These are phyloP conservation scores for Suillus ampliporus DNA, from an alignment of 768 basidiomycete genomes.

Conservation along the genomic window DNA sequence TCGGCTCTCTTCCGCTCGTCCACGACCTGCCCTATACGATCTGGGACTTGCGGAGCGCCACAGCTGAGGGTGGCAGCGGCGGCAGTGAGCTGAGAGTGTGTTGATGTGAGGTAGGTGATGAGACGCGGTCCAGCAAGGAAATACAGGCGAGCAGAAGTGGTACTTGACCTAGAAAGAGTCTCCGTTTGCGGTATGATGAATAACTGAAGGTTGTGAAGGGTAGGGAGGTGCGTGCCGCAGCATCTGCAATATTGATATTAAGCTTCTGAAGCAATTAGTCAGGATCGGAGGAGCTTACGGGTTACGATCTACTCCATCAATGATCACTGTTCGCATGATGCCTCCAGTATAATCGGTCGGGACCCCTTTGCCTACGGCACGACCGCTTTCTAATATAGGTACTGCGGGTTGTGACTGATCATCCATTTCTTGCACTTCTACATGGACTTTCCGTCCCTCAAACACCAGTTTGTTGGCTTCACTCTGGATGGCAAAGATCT, in stretches of 20 bases:
- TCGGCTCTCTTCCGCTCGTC: conserved; percentile 70
- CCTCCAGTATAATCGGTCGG: conserved; percentile 79
- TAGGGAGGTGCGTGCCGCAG: conserved; percentile 85
- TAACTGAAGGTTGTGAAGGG: conserved; percentile 72
- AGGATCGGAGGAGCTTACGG: conserved; percentile 53
- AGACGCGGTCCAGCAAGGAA: conserved; percentile 86
- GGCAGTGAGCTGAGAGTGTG: conserved; percentile 59
- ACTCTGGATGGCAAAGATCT: conserved; percentile 64
- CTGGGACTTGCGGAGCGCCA: conserved; percentile 67
- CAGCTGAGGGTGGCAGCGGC: conserved; percentile 71
- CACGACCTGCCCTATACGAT: conserved; percentile 68
- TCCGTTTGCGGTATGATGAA: conserved; percentile 76
- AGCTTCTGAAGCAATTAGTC: conserved; percentile 16
- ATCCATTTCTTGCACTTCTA: conserved; percentile 78
- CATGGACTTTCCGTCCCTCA: conserved; percentile 67
- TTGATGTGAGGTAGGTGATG: conserved; percentile 60
- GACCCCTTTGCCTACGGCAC: conserved; percentile 58
- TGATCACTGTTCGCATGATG: conserved; percentile 79
- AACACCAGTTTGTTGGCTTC: conserved; percentile 72
- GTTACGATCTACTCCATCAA: conserved; percentile 82
- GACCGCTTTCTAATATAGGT: conserved; percentile 49
- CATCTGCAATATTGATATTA: conserved; percentile 50
- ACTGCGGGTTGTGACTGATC: conserved; percentile 37
- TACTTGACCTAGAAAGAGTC: conserved; percentile 61
- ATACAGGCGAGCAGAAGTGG: conserved; percentile 74